Conservation (phyloP, 352 stramenopile genomes). For the Phytopythium litorale region DNA sequence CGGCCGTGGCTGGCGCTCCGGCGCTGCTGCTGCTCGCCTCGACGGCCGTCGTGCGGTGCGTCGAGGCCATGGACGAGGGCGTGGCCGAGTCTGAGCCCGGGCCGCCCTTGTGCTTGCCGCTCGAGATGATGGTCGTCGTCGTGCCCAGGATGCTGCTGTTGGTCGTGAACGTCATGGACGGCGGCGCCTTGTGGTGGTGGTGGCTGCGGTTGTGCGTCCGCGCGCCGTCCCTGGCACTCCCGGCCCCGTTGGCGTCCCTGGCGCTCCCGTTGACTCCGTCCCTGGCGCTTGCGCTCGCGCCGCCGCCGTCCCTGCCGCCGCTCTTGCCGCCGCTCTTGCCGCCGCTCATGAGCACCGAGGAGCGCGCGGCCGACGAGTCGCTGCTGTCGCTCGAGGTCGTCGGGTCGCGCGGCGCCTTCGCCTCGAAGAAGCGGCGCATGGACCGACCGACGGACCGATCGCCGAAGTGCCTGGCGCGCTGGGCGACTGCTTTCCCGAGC, state of each 20-base stretch:
- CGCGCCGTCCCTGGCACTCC: not conserved
- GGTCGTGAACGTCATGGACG: slow-evolving; percentile 29
- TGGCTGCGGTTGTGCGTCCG: slow-evolving; percentile 3
- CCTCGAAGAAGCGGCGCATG: slow-evolving; percentile 10
- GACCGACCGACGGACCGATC: not conserved
- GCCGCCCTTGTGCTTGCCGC: slow-evolving; percentile 9
- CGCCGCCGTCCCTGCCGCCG: too few relatives aligned
- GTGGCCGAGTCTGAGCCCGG: slow-evolving; percentile 5
- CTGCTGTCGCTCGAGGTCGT: not conserved
- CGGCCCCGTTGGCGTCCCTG: too few relatives aligned
- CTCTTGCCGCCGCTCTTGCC: not conserved
- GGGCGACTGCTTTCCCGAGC: not conserved
- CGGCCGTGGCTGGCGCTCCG: not conserved
- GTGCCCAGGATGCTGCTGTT: slow-evolving; percentile 25
- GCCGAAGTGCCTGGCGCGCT: not conserved
- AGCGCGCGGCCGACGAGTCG: slow-evolving; percentile 2
- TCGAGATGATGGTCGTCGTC: slow-evolving; percentile 24
- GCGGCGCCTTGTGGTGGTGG: not conserved
- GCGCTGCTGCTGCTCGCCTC: slow-evolving; percentile 14
- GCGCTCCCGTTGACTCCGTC: too few relatives aligned
- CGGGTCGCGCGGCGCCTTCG: slow-evolving; percentile 4
- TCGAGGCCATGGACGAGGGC: slow-evolving; percentile 2
- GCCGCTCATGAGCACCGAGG: slow-evolving; percentile 8
- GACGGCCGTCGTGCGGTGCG: not conserved
- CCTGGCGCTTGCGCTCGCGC: too few relatives aligned